Evolutionary conservation across 2,329 filamentous ascomycete species (phyloP).

Genomic region (Calonectria henricotiae): DNA sequence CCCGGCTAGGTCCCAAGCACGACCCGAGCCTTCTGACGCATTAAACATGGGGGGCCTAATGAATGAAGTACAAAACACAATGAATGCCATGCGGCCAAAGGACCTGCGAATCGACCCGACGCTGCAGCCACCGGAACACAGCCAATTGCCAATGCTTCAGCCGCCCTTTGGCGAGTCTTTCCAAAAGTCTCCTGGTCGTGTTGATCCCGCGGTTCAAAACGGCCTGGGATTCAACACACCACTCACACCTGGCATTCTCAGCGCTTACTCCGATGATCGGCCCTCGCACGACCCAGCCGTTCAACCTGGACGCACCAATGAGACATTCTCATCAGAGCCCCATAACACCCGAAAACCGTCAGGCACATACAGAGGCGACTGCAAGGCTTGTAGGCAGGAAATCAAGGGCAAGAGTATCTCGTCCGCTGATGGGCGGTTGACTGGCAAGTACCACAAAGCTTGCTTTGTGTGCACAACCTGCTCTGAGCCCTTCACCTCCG

Average conservation of each 20-base stretch:
- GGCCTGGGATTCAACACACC: slow-evolving; percentile 41
- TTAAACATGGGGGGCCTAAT: slow-evolving; percentile 70
- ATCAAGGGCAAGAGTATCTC: slow-evolving; percentile 96
- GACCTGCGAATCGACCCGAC: slow-evolving; percentile 58
- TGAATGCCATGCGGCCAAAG: slow-evolving; percentile 57
- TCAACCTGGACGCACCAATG: slow-evolving; percentile 34
- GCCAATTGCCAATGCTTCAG: slow-evolving; percentile 33
- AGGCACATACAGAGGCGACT: slow-evolving; percentile 77
- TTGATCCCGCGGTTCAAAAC: slow-evolving; percentile 48
- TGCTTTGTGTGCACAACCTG: slow-evolving; percentile 96
- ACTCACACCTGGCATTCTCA: slow-evolving; percentile 39
- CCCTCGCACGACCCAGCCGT: slow-evolving; percentile 35
- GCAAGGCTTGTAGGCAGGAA: slow-evolving; percentile 83
- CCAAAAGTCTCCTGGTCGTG: slow-evolving; percentile 47
- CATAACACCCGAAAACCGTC: slow-evolving; percentile 56
- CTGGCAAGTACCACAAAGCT: slow-evolving; percentile 93
- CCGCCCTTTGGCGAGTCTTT: slow-evolving; percentile 51
- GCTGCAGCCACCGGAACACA: slow-evolving; percentile 49
- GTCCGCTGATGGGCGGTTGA: slow-evolving; percentile 91
- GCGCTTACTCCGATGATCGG: slow-evolving; percentile 45
- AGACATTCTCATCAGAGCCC: slow-evolving; percentile 33
- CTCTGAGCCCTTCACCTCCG: slow-evolving; percentile 83
- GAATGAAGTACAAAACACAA: slow-evolving; percentile 71
- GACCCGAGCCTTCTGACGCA: slow-evolving; percentile 62
- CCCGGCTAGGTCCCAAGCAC: slow-evolving; percentile 54